Percentiles rank a stretch among this genome's conserved stretches.
Evolutionary conservation across 2,329 filamentous ascomycete genomes (phyloP).

Genomic region (Colletotrichum costaricense): DNA sequence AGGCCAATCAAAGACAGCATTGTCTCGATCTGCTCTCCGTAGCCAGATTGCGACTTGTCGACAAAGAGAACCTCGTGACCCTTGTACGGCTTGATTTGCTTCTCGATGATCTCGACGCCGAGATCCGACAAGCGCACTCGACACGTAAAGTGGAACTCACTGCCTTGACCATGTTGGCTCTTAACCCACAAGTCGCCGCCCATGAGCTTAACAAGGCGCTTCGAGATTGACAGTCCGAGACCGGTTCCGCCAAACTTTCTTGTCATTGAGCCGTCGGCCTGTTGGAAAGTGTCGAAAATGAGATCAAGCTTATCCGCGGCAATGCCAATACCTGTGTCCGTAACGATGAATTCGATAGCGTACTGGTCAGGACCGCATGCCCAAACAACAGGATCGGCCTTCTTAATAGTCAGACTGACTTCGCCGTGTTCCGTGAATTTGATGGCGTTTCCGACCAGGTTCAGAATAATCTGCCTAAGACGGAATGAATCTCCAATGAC

Average conservation of each 20-base stretch:
- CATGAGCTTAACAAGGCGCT: conserved; percentile 95
- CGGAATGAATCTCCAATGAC: conserved; percentile 97
- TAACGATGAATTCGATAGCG: conserved; percentile 94
- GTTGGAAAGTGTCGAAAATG: conserved; percentile 99
- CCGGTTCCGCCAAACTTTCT: conserved; percentile 96
- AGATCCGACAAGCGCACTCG: conserved; percentile 86
- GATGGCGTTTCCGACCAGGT: conserved; percentile 97
- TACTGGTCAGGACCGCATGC: conserved; percentile 81
- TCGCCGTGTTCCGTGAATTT: conserved; percentile 98
- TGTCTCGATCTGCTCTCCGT: conserved; percentile 78
- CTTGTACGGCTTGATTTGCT: conserved; percentile 89
- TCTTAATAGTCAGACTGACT: conserved; percentile 91
- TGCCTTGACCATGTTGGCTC: conserved; percentile 90
- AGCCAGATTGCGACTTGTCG: conserved; percentile 86
- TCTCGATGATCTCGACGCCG: conserved; percentile 81
- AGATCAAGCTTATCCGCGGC: conserved; percentile 94
- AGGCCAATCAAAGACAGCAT: conserved; percentile 86
- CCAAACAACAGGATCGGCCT: conserved; percentile 71
- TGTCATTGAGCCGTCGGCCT: conserved; percentile 96
- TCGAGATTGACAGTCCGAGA: conserved; percentile 93
- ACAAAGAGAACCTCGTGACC: conserved; percentile 95
- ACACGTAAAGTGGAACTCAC: conserved; percentile 97
- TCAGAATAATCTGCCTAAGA: conserved; percentile 94
- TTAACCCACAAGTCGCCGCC: conserved; percentile 96
- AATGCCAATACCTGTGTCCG: conserved; percentile 97